Evolutionary conservation across 768 basidiomycete genomes (phyloP), one percentile per base, ranked within the genome.

Genomic region (Lentinula sp.): DNA sequence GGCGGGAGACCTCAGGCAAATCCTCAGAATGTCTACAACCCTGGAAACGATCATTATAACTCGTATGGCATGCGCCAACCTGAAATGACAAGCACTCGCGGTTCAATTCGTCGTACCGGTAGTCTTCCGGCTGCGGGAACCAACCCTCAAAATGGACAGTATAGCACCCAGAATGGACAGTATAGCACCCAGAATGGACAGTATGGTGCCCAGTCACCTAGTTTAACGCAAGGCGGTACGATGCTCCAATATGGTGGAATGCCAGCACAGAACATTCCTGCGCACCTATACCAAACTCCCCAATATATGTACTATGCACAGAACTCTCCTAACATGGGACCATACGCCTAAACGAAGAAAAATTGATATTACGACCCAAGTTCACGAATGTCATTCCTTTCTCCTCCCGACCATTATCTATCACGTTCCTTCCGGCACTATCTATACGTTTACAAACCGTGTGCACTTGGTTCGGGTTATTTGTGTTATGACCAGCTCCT

Each of bases 291-390:
- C 71, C 85, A 89, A 73, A 59, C 42, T 18, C 41, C 48, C 10
- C 81, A 85, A 61, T 92, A 91, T 77, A 86, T 91, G 88, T 91
- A 91, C 70, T 92, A 92, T 74, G 88, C 88, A 72, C 87, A 89
- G 74, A 86, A 82, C 65, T 83, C 86, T 20, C 83, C 84, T 65
- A 87, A 88, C 73, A 88, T 91, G 85, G 89, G 90, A 70, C 87
- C 56, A 93, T 86, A 86, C 72, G 72, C 81, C 65, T 87, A 77
- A 56, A 41, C 23, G 15, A 41, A 56, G 41, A 42, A 41, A 56
- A 56, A 57, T 49, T 39, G 32, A 63, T 63, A 10, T 60, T 55
- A 75, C 72, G 74, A 75, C 69, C 55, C 67, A 62, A 66, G 33
- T 79, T 70, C 55, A 84, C 67, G 83, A 83, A 74, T 67, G 67